Conservation (phyloP, 2,329 filamentous ascomycete species). For the Alternaria brassicae region DNA sequence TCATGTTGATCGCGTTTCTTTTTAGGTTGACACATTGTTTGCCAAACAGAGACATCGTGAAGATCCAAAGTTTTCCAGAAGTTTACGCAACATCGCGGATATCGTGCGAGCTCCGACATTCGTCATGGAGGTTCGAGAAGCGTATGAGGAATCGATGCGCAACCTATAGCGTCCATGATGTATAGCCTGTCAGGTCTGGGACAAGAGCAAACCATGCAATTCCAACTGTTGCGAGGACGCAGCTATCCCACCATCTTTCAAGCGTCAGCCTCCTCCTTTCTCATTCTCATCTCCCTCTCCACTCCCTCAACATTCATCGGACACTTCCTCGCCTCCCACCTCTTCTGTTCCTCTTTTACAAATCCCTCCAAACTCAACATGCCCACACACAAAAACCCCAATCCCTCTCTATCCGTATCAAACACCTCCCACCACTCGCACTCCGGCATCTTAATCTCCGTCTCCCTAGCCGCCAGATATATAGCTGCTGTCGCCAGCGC, state of each 20-base stretch:
- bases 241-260: not conserved
- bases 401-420: slow-evolving; percentile 90
- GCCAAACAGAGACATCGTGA: slow-evolving; percentile 1
- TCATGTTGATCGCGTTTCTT: not conserved
- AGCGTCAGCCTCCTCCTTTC: slow-evolving; percentile 25
- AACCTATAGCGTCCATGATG: not conserved
- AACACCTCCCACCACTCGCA: slow-evolving; percentile 98
- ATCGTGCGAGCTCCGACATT: not conserved
- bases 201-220: not conserved
- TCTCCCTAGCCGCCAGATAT: slow-evolving; percentile 84
- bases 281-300: slow-evolving; percentile 66
- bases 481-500: slow-evolving; percentile 86
- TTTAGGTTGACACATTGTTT: not conserved
- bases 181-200: not conserved
- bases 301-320: slow-evolving; percentile 66
- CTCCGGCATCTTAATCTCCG: slow-evolving; percentile 78
- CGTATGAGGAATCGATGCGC: not conserved
- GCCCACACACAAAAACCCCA: slow-evolving; percentile 89
- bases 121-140: not conserved
- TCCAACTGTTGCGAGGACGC: not conserved
- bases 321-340: slow-evolving; percentile 60
- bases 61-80: not conserved
- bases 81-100: not conserved
- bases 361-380: slow-evolving; percentile 81
- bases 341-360: slow-evolving; percentile 65